Evolutionary conservation across 805 yeast species (phyloP).

Genomic region (Pichia insulana): DNA sequence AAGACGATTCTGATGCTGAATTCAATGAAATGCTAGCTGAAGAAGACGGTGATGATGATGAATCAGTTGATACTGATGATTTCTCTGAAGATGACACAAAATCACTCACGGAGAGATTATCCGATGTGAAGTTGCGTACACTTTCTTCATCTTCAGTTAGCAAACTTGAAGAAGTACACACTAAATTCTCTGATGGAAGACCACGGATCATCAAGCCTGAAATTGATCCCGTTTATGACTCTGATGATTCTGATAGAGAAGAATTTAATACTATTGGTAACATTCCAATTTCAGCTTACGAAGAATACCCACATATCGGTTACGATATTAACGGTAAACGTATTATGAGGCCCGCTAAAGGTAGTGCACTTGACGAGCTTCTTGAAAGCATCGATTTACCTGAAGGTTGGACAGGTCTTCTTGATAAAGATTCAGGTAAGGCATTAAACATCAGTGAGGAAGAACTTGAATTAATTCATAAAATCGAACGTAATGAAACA

Average conservation of each 20-base stretch:
- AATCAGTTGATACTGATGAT: constrained; percentile 38
- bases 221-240: constrained; percentile 88
- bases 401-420: constrained; percentile 96
- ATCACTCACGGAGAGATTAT: constrained; percentile 45
- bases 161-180: constrained; percentile 29
- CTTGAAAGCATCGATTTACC: constrained; percentile 90
- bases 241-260: constrained; percentile 87
- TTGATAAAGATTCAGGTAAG: constrained; percentile 83
- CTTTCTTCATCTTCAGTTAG: constrained; percentile 32
- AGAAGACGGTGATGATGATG: constrained; percentile 29
- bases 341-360: constrained; percentile 97
- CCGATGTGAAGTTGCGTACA: constrained; percentile 45
- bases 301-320: constrained; percentile 95
- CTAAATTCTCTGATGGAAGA: constrained; percentile 68
- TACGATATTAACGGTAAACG: constrained; percentile 96
- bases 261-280: constrained; percentile 83
- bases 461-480: constrained; percentile 80
- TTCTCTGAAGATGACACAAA: constrained; percentile 27
- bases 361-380: constrained; percentile 85
- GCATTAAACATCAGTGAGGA: constrained; percentile 75
- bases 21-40: constrained; percentile 48
- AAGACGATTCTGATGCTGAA: constrained; percentile 52
- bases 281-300: constrained; percentile 87
- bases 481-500: constrained; percentile 75
- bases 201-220: constrained; percentile 78